phyloP scores from a whole-genome alignment of 2,329 filamentous ascomycete genomes.

The Ceratocystiopsis brevicomis region DNA sequence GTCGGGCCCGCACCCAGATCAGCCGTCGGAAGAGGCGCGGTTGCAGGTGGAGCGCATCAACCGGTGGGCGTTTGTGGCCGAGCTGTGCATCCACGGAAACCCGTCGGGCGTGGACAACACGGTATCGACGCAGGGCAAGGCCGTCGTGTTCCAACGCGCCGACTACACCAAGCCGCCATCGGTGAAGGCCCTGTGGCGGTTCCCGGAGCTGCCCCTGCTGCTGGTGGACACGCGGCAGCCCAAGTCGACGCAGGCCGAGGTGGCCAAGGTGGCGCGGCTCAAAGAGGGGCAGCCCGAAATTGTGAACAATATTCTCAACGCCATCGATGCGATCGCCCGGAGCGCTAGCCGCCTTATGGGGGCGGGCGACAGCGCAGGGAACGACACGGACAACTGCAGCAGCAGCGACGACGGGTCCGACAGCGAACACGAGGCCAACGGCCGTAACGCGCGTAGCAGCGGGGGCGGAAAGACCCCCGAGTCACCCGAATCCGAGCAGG shows the following conservation, averaged over 20 bases:
- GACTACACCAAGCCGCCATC: slow-evolving; percentile 61
- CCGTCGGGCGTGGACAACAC: slow-evolving; percentile 96
- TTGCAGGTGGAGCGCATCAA: slow-evolving; percentile 90
- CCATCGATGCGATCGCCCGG: slow-evolving; percentile 56
- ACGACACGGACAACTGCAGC: slow-evolving; percentile 18
- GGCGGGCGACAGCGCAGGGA: slow-evolving; percentile 38
- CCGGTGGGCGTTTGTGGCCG: slow-evolving; percentile 89
- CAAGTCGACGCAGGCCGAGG: slow-evolving; percentile 70
- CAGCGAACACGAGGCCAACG: slow-evolving; percentile 15
- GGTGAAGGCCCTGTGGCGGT: slow-evolving; percentile 63
- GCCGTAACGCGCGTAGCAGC: slow-evolving; percentile 24
- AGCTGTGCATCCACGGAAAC: slow-evolving; percentile 95
- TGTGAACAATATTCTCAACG: slow-evolving; percentile 62
- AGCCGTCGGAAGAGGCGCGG: slow-evolving; percentile 71
- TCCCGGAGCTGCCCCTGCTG: slow-evolving; percentile 79
- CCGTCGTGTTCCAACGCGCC: slow-evolving; percentile 69
- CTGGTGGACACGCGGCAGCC: slow-evolving; percentile 77
- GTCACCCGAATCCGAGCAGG: slow-evolving; percentile 42
- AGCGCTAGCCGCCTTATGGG: slow-evolving; percentile 24
- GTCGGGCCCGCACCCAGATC: slow-evolving; percentile 78
- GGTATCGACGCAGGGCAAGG: slow-evolving; percentile 81
- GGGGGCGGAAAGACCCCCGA: slow-evolving; percentile 26
- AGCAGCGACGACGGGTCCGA: not conserved
- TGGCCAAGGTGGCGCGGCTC: slow-evolving; percentile 65
- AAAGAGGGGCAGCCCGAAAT: slow-evolving; percentile 55